Evolutionary conservation across 768 basidiomycete species (phyloP).

Genomic region (Leccinum obscurum): DNA sequence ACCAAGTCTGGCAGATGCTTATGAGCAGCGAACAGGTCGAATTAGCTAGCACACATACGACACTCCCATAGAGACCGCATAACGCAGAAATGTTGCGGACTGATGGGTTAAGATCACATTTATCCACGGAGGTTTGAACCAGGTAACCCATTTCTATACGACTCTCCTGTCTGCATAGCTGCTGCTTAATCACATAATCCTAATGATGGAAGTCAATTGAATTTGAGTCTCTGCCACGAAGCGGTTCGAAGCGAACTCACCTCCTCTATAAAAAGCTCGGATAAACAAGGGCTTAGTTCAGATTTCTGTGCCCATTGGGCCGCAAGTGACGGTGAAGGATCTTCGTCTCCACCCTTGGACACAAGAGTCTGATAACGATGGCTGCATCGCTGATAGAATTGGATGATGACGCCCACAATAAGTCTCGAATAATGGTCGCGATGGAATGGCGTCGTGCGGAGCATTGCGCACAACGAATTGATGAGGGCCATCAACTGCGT

Average conservation of each 20-base stretch:
- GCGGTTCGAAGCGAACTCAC: constrained; percentile 40
- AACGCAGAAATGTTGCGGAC: constrained; percentile 71
- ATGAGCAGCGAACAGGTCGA: constrained; percentile 8
- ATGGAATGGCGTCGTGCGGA: constrained; percentile 90
- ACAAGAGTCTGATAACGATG: constrained; percentile 81
- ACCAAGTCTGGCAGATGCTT: constrained; percentile 67
- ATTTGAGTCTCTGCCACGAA: constrained; percentile 4
- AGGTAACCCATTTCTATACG: constrained; percentile 73
- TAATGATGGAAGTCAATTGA: constrained; percentile 21
- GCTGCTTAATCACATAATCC: constrained; percentile 46
- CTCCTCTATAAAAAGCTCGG: constrained; percentile 55
- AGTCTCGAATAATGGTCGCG: constrained; percentile 92
- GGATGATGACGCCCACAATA: constrained; percentile 90
- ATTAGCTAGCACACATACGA: constrained; percentile 53
- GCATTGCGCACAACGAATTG: constrained; percentile 90
- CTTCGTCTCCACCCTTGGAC: constrained; percentile 38
- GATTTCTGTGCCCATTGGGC: constrained; percentile 84
- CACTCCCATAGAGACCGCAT: constrained; percentile 79
- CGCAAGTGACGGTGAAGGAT: constrained; percentile 52
- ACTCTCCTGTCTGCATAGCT: constrained; percentile 75
- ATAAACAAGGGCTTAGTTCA: constrained; percentile 73
- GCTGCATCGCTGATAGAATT: constrained; percentile 94
- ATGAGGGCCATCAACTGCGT: constrained; percentile 86
- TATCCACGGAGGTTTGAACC: constrained; percentile 50
- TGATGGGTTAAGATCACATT: constrained; percentile 69